Conservation (phyloP, 768 basidiomycete species). For the Auricularia cornea region DNA sequence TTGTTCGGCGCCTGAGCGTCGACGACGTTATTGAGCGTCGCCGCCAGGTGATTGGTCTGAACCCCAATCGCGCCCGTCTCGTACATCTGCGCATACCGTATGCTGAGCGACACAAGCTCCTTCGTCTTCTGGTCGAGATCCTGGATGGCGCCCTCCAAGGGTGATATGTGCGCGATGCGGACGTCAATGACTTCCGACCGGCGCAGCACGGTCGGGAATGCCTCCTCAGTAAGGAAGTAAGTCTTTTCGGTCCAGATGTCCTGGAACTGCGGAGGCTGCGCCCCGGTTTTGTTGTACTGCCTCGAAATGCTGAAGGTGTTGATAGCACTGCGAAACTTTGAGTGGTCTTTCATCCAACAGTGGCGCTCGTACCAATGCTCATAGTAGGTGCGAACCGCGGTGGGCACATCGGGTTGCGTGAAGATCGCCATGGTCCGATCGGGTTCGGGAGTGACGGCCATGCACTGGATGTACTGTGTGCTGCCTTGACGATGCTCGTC, state of each 20-base stretch:
- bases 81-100: slow-evolving; percentile 68
- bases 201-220: slow-evolving; percentile 84
- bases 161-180: slow-evolving; percentile 70
- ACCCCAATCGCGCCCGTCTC: slow-evolving; percentile 50
- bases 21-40: slow-evolving; percentile 79
- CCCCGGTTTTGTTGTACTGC: slow-evolving; percentile 48
- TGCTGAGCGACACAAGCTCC: slow-evolving; percentile 59
- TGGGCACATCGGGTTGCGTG: slow-evolving; percentile 73
- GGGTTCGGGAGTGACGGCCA: slow-evolving; percentile 76
- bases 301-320: slow-evolving; percentile 73
- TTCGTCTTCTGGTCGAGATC: slow-evolving; percentile 77
- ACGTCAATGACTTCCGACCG: slow-evolving; percentile 76
- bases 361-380: slow-evolving; percentile 57
- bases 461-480: slow-evolving; percentile 85
- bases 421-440: slow-evolving; percentile 71
- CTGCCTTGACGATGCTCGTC: slow-evolving; percentile 71
- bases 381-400: slow-evolving; percentile 75
- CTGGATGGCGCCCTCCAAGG: slow-evolving; percentile 71
- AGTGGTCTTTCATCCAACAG: no score
- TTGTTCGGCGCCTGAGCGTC: slow-evolving; percentile 76
- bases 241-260: slow-evolving; percentile 80
- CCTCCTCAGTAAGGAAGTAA: slow-evolving; percentile 75
- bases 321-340: slow-evolving; percentile 51
- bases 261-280: slow-evolving; percentile 50
- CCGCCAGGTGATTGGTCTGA: slow-evolving; percentile 73